Percentiles rank a stretch among this genome's conserved stretches.
phyloP scores from a whole-genome alignment of 768 basidiomycete species.

The Boletellus ananiceps region DNA sequence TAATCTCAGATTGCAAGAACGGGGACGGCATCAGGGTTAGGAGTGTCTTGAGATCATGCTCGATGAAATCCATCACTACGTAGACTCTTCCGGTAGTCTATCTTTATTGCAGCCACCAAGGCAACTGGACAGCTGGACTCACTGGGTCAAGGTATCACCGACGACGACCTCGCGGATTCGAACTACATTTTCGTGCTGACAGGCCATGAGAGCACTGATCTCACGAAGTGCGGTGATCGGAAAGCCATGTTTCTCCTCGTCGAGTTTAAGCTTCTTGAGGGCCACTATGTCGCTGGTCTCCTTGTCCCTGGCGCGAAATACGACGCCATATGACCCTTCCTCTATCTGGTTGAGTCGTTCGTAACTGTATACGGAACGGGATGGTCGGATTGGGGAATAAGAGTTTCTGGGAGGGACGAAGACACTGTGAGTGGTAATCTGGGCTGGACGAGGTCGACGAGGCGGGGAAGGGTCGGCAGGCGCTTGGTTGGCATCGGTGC shows the following conservation, averaged over 20 bases:
- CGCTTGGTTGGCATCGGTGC: conserved; percentile 16
- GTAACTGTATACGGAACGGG: conserved; percentile 91
- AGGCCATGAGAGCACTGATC: conserved; percentile 93
- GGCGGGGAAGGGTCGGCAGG: conserved; percentile 15
- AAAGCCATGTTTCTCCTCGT: conserved; percentile 98
- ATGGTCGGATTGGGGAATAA: conserved; percentile 78
- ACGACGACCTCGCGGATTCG: conserved; percentile 97
- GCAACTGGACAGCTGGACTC: conserved; percentile 39
- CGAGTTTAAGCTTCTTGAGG: conserved; percentile 95
- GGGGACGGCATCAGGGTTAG: conserved; percentile 93
- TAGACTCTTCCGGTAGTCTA: conserved; percentile 65
- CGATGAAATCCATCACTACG: conserved; percentile 99
- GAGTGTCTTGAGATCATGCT: conserved; percentile 97
- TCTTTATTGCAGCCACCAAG: conserved; percentile 7
- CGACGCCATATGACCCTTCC: conserved; percentile 96
- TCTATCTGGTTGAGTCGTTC: conserved; percentile 97
- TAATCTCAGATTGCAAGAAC: conserved; percentile 96
- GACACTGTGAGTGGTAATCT: conserved; percentile 45
- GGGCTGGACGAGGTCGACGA: conserved; percentile 11
- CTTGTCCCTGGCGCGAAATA: conserved; percentile 94
- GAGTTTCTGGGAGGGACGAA: conserved; percentile 72
- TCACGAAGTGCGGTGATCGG: conserved; percentile 96
- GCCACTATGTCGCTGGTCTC: conserved; percentile 95
- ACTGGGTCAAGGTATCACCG: conserved; percentile 98
- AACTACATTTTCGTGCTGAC: conserved; percentile 93